These are phyloP conservation scores for Rhododendron simsii DNA, from an alignment of 148 eudicot species.

Conservation along the genomic window DNA sequence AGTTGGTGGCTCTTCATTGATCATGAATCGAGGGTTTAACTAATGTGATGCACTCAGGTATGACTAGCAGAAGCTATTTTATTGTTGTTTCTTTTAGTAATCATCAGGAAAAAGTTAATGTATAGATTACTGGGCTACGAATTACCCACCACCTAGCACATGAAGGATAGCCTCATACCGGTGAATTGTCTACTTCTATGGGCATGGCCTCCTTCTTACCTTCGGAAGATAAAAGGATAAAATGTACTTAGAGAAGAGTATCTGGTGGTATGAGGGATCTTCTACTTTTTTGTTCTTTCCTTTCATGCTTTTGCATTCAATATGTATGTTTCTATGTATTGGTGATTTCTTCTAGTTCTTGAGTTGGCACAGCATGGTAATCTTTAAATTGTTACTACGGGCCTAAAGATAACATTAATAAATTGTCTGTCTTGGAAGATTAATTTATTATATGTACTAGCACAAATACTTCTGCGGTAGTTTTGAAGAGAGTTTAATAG, in stretches of 20 bases:
- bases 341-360: background rate
- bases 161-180: background rate
- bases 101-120: background rate
- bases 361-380: background rate
- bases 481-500: no score
- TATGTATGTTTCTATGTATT: background rate
- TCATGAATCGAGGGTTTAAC: background rate
- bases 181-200: background rate
- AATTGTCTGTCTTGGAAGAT: background rate
- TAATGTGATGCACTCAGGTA: conserved; percentile 13
- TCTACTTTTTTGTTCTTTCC: background rate
- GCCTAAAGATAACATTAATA: background rate
- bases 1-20: background rate
- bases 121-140: background rate
- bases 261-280: background rate
- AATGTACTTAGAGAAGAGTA: no score
- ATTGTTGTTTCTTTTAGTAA: background rate
- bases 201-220: background rate
- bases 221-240: background rate
- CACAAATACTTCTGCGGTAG: no score
- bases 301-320: background rate
- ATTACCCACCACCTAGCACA: background rate
- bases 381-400: background rate
- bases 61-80: background rate
- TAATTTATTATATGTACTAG: background rate